These are phyloP conservation scores for Erodium maritimum DNA, from an alignment of 345 rosid genomes.

Conservation along the genomic window DNA sequence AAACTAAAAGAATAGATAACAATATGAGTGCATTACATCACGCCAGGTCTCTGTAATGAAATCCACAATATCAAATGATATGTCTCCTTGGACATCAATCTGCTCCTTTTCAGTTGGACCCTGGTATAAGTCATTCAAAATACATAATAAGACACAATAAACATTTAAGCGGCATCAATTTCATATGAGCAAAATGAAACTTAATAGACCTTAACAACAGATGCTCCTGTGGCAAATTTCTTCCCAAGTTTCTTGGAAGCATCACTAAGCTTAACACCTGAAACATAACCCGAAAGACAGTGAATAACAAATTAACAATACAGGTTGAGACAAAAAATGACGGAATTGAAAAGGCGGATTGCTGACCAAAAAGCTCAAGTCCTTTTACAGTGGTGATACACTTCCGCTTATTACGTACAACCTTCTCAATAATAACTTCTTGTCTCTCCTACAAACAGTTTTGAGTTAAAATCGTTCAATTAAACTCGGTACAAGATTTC, in stretches of 20 bases:
- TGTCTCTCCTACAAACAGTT: slow-evolving; percentile 50
- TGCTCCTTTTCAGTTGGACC: slow-evolving; percentile 98
- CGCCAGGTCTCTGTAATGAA: slow-evolving; percentile 85
- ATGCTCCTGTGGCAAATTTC: slow-evolving; percentile 96
- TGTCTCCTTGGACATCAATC: slow-evolving; percentile 97
- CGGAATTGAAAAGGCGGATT: neutral
- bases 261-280: slow-evolving; percentile 87
- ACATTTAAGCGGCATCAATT: slow-evolving; percentile 2
- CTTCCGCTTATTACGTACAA: slow-evolving; percentile 86
- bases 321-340: slow-evolving; percentile 1
- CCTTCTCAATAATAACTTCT: slow-evolving; percentile 85
- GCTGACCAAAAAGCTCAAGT: slow-evolving; percentile 84
- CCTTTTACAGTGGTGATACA: slow-evolving; percentile 90
- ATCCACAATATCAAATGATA: slow-evolving; percentile 71
- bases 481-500: neutral
- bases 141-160: neutral
- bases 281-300: slow-evolving; percentile 5
- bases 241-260: slow-evolving; percentile 94
- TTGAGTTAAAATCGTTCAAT: neutral
- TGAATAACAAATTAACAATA: neutral
- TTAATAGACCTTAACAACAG: slow-evolving; percentile 77
- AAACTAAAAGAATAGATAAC: slow-evolving; percentile 1
- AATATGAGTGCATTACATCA: slow-evolving; percentile 31
- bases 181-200: slow-evolving; percentile 1
- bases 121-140: slow-evolving; percentile 22